These are phyloP conservation scores for Vigna unguiculata DNA, from an alignment of 306 rosid genomes.

Conservation along the genomic window DNA sequence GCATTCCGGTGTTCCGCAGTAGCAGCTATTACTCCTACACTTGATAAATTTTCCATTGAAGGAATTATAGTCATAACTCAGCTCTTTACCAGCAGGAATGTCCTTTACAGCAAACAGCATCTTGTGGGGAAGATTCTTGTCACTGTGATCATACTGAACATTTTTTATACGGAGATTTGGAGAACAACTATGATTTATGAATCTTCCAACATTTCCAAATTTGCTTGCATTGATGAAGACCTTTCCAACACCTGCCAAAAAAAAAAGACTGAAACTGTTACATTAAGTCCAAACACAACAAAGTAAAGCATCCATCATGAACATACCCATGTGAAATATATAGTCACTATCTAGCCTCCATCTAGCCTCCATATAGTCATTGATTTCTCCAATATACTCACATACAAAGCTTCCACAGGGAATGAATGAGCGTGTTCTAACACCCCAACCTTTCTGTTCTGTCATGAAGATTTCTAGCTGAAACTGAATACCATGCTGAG, in stretches of 20 bases:
- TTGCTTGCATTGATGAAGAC: conserved; percentile 44
- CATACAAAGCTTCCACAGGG: conserved; percentile 54
- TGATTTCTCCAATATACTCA: conserved; percentile 53
- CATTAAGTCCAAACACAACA: not conserved
- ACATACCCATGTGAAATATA: conserved; percentile 27
- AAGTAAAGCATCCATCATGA: not conserved
- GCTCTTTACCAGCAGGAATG: conserved; percentile 50
- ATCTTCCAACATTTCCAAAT: conserved; percentile 48
- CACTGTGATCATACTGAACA: conserved; percentile 31
- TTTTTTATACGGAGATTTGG: conserved; percentile 45
- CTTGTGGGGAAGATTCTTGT: conserved; percentile 42
- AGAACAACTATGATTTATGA: conserved; percentile 50
- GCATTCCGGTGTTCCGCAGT: conserved; percentile 29
- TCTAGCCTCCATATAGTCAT: not conserved
- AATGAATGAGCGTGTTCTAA: conserved; percentile 53
- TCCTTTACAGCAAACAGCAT: conserved; percentile 46
- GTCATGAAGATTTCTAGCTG: conserved; percentile 52
- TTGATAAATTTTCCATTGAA: conserved; percentile 10
- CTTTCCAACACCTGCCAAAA: conserved; percentile 40
- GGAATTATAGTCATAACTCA: conserved; percentile 44
- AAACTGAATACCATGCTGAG: conserved; percentile 43
- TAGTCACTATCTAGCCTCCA: not conserved
- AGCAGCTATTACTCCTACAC: conserved; percentile 1
- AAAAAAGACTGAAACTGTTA: not conserved
- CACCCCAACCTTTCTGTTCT: conserved; percentile 54